Evolutionary conservation across 768 basidiomycete species (phyloP), one percentile per base, ranked within the genome.

Genomic region (Hygrocybe coccinea): DNA sequence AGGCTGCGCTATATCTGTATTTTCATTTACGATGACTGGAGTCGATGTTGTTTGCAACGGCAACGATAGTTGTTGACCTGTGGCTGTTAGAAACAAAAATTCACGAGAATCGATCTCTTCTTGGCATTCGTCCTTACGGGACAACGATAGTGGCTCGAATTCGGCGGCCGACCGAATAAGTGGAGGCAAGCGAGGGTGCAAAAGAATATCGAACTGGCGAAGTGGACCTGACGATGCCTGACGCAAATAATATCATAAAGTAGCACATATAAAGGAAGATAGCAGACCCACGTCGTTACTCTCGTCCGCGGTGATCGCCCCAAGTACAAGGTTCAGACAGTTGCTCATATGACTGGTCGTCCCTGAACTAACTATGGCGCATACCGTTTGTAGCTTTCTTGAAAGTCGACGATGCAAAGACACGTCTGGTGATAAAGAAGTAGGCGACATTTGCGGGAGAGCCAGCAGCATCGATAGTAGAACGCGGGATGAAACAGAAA

Each of bases 121-220:
- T 17, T 76, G 72, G 29, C 80, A 76, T 62, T 88, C 87, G 59
- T 90, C 86, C 2, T 72, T 70, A 24, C 76, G 77, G 60, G 82
- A 83, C 25, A 91, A 73, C 11, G 84, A 77, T 14, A 90, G 65
- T 1, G 76, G 68, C 58, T 87, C 87, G 10, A 87, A 65, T 29
- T 79, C 74, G 14, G 89, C 87, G 55, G 87, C 67, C 3, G 85
- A 76, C 44, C 86, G 82, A 52, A 90, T 74, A 11, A 89, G 69
- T 7, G 90, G 87, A 8, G 91, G 91, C 4, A 88, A 75, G 19
- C 89, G 85, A 45, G 91, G 90, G 62, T 93, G 91, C 10, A 94
- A 65, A 21, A 91, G 70, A 24, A 85, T 65, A 55, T 89, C 87
- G 46, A 87, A 63, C 35, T 71, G 70, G 57, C 76, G 69, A 29